Conservation (phyloP, 1,139 yeast genomes). For the Pichia sp. region DNA sequence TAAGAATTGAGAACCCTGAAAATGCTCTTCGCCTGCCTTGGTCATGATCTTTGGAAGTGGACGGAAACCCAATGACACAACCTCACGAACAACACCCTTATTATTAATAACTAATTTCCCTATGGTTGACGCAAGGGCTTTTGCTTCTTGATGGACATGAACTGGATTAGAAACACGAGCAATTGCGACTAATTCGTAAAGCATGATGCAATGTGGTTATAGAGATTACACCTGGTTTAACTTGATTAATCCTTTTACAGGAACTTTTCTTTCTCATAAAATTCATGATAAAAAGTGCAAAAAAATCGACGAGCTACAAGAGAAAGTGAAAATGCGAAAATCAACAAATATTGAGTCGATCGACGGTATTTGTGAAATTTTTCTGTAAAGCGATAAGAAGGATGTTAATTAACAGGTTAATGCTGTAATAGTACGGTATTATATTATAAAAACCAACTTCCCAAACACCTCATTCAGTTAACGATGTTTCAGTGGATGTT, state of each 20-base stretch:
- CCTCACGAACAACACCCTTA: conserved; percentile 85
- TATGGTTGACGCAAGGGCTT: conserved; percentile 46
- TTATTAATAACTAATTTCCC: conserved; percentile 80
- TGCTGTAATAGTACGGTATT: no score
- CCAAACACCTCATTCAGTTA: no score
- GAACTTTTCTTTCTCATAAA: no score
- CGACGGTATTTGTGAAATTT: neutral
- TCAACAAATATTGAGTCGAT: neutral
- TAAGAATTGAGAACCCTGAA: conserved; percentile 82
- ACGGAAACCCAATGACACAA: conserved; percentile 71
- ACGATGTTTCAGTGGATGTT: conserved; percentile 89
- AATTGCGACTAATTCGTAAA: conserved; percentile 84
- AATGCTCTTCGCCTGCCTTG: conserved; percentile 83
- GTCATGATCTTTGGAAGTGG: conserved; percentile 75
- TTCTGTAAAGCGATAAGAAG: neutral
- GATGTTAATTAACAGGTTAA: neutral
- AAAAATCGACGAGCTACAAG: neutral
- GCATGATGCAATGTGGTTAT: conserved; percentile 44
- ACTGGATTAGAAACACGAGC: conserved; percentile 67
- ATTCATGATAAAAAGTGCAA: neutral
- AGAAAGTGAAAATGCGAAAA: neutral
- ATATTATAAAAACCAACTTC: no score
- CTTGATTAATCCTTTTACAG: no score
- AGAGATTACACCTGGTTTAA: neutral
- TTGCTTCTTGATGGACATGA: conserved; percentile 56